Evolutionary conservation across 2,329 filamentous ascomycete genomes (phyloP), one percentile per base, ranked within the genome.

Genomic region (Juglanconis juglandina): DNA sequence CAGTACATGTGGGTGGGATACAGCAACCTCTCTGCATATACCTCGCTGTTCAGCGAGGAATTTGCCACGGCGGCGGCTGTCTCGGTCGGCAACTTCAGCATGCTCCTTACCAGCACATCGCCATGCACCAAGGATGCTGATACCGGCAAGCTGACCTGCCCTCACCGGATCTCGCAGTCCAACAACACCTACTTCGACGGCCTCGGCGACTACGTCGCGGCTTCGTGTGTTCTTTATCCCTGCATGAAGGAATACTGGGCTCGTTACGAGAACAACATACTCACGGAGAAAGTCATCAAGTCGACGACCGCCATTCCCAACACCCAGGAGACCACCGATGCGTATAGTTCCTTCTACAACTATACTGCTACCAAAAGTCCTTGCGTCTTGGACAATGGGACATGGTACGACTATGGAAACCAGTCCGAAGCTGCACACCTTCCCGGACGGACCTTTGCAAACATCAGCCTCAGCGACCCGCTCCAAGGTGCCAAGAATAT

Each of bases 51-150:
- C 34, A 60, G 13, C n/a, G 51, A 64, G 41, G 65, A 65, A 1
- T 66, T 68, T 34, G 55, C 56, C 9, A 37, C 47, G 33, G 50
- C 60, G 3, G 56, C 63, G 1, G 44, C 55, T 3, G 58, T 53
- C 30, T 48, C 65, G 6, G 46, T 68, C 24, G 57, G 59, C 32
- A 68, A 68, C 48, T 47, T 68, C 24, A 69, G 66, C 34, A 58
- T 66, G n/a, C 50, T 69, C 6, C 17, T 63, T 2, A 34, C 67
- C 11, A 65, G 65, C 10, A 60, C 48, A 3, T 63, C 65, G 4
- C 61, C 64, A 3, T 68, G 66, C 56, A 47, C 62, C n/a, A 56
- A 51, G 11, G 48, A 53, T n/a, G n/a, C 46, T 3, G 49, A 53
- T 5, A 53, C 54, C 2, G 57, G 54, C 24, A 57, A 51, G 4